A percentile compares a stretch with the other conserved stretches of the same genome.
phyloP scores from a whole-genome alignment of 139 green algal species.

The Diplosphaera chodatii region DNA sequence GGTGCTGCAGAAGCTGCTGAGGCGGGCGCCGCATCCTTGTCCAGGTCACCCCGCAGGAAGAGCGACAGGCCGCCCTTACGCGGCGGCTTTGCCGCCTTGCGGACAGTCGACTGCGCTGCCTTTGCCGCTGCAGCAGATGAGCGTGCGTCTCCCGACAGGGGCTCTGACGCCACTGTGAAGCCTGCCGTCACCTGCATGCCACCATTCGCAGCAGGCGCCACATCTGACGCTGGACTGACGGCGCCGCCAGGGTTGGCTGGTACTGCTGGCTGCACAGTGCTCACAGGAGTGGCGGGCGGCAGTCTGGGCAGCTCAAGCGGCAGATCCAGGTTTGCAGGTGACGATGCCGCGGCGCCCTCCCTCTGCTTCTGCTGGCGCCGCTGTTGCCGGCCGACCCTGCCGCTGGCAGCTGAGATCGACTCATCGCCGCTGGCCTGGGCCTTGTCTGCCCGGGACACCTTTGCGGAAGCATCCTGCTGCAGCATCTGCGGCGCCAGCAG shows the following conservation, averaged over 20 bases:
- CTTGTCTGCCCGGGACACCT: background rate
- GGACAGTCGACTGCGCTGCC: background rate
- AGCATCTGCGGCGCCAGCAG: background rate
- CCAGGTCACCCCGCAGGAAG: slow-evolving; percentile 58
- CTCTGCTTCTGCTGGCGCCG: slow-evolving; percentile 2
- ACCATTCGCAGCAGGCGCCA: background rate
- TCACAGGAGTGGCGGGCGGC: no score
- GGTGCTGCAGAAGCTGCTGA: no score
- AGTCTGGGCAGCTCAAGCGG: no score
- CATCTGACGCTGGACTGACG: slow-evolving; percentile 6
- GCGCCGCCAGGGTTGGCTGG: background rate
- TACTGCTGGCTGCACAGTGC: no score
- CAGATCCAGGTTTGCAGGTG: no score
- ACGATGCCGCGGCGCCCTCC: no score
- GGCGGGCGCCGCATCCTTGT: no score
- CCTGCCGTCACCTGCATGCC: background rate
- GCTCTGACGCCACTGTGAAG: background rate
- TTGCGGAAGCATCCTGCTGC: background rate
- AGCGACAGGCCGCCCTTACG: slow-evolving; percentile 60
- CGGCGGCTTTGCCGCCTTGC: slow-evolving; percentile 5
- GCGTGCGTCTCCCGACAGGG: no score
- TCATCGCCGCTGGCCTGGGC: background rate
- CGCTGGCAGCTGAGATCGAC: background rate
- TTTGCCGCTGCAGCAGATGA: background rate
- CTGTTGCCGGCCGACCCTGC: slow-evolving; percentile 4